Base-by-base conservation (phyloP, 352 stramenopile species). In the Globisporangium spinosum region DNA sequence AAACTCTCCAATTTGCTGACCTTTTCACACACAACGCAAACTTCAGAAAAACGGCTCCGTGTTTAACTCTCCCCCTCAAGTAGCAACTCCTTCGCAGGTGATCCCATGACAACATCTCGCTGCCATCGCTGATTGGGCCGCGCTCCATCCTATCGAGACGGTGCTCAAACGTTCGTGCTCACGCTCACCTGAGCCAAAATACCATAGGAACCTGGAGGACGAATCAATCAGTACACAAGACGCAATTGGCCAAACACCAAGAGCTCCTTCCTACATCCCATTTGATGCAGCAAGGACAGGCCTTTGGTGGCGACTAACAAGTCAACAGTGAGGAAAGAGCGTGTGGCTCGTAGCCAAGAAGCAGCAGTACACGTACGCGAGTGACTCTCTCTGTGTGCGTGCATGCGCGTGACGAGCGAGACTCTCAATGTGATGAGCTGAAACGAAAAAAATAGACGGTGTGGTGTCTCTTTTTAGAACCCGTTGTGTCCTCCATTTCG, bases 1-100 rank as follows among this genome's bases (percentile, higher is more conserved):
- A 45, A 45, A 17, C 38, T 45, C 38, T 45, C 13, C 38, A 45
- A 45, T 45, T 45, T 45, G 38, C 38, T 5, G 17, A 20, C 10
- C 38, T 45, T 45, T 45, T 20, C 38, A 17, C 13, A 6, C 38
- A 45, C 43, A 3, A 12, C 43, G 22, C 17, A 51, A 51, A 51
- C 58, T 53, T 63, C 58, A 63, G 58, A 64, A 64, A 47, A 49
- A 49, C 2, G 13, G 15, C 15, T 49, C 40, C 15, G 15, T 47
- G 17, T 62, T 62, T 54, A 51, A 38, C 58, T 2, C 15, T 17
- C 7, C 38, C 59, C 38, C 59, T 65, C 59, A 65, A 65, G 13
- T 43, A 9, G 59, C 59, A 65, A 65, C 59, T 51, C 43, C 40
- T 47, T 47, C 6, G 43, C 40, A 20, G 35, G 32, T 65, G 59